A percentile compares a stretch with the other conserved stretches of the same genome.
phyloP scores from a whole-genome alignment of 495 filamentous ascomycete species.

The Elasticomyces elasticus region DNA sequence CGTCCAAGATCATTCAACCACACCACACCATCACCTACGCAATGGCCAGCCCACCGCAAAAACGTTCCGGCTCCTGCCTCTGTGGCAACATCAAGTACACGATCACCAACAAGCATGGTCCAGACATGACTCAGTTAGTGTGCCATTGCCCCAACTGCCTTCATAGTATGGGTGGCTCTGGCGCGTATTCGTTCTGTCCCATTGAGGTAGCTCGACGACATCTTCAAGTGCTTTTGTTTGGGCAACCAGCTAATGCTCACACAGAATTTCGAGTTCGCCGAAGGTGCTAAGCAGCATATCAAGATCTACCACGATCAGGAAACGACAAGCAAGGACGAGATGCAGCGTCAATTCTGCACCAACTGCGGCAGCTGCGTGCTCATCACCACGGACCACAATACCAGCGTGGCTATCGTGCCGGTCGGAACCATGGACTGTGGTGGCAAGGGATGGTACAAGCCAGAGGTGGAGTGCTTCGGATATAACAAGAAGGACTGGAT shows the following conservation, averaged over 20 bases:
- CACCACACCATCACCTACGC: background rate
- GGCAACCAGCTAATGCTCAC: no score
- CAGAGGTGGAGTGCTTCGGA: background rate
- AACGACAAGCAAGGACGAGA: background rate
- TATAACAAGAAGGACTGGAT: background rate
- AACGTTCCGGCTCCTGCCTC: background rate
- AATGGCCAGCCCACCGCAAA: background rate
- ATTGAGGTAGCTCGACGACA: background rate
- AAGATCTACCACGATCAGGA: background rate
- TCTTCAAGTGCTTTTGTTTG: no score
- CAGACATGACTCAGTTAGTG: background rate
- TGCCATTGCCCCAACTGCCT: background rate
- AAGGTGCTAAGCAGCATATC: background rate
- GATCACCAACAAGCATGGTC: conserved; percentile 1
- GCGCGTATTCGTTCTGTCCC: background rate
- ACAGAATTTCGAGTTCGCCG: background rate
- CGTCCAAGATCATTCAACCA: no score
- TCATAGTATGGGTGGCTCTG: background rate
- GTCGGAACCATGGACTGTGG: conserved; percentile 1
- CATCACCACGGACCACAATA: conserved; percentile 4
- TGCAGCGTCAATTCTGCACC: background rate
- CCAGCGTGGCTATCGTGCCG: background rate
- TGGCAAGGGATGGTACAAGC: background rate
- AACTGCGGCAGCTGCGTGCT: conserved; percentile 4
- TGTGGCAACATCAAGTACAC: background rate